These are phyloP conservation scores for Oenanthe sinensis DNA, from an alignment of 129 eudicot genomes.

Conservation along the genomic window DNA sequence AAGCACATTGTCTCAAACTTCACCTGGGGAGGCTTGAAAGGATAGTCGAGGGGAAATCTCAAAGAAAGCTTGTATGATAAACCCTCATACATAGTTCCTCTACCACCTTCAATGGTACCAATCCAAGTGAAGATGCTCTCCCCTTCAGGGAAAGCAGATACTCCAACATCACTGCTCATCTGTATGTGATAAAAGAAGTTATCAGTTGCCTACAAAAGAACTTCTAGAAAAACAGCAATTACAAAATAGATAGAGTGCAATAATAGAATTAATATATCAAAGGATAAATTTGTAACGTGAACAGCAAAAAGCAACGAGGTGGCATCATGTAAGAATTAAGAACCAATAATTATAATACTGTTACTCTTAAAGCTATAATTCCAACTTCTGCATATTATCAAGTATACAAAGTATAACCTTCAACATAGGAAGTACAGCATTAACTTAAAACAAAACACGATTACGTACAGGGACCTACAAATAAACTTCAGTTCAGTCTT, in stretches of 20 bases:
- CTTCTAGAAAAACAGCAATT: background rate
- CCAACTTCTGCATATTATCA: background rate
- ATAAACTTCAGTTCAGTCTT: background rate
- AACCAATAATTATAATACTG: too few species aligned
- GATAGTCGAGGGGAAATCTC: slow-evolving; percentile 66
- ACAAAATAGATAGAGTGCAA: background rate
- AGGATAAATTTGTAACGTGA: background rate
- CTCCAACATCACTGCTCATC: slow-evolving; percentile 76
- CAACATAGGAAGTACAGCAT: background rate
- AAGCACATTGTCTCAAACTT: slow-evolving; percentile 81
- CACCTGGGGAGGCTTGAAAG: slow-evolving; percentile 86
- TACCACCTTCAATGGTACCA: slow-evolving; percentile 85
- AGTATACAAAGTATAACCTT: background rate
- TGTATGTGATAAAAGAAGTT: slow-evolving; percentile 17
- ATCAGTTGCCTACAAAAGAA: background rate
- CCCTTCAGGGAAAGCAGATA: slow-evolving; percentile 87
- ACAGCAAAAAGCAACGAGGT: background rate
- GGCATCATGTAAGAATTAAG: background rate
- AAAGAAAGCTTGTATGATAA: slow-evolving; percentile 69
- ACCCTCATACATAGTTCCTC: slow-evolving; percentile 77
- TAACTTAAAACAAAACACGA: background rate
- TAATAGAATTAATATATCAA: background rate
- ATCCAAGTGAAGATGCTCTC: slow-evolving; percentile 76
- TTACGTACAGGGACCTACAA: background rate
- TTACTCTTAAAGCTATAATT: background rate